Evolutionary conservation across 257 asterid genomes (phyloP).

Genomic region (Oldenlandia corymbosa): DNA sequence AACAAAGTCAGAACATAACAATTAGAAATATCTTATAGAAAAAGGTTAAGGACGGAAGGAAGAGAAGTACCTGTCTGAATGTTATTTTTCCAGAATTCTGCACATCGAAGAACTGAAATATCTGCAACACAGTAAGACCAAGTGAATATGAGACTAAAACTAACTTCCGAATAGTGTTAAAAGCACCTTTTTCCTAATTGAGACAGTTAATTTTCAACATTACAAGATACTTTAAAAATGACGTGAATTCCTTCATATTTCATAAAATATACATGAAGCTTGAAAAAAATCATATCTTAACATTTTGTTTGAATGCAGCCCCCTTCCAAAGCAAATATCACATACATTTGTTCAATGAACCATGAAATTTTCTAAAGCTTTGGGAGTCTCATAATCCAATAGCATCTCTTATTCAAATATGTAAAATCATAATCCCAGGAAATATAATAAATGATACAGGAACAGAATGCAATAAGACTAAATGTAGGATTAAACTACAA

Average conservation of each 20-base stretch:
- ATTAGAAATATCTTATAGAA: background rate
- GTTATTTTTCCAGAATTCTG: conserved; percentile 68
- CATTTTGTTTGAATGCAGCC: background rate
- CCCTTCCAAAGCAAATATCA: background rate
- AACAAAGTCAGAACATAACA: background rate
- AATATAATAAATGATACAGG: too few species aligned
- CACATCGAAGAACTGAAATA: conserved; percentile 69
- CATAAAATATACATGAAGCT: background rate
- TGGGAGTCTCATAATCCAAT: background rate
- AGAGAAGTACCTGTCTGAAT: conserved; percentile 69
- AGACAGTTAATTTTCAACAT: background rate
- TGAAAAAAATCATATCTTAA: too few species aligned
- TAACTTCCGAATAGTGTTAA: background rate
- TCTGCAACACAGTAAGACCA: conserved; percentile 32
- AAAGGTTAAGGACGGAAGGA: background rate
- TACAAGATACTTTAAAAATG: background rate
- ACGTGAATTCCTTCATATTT: too few species aligned
- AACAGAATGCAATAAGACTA: too few species aligned
- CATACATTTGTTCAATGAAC: background rate
- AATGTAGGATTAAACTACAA: too few species aligned
- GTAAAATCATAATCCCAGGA: too few species aligned
- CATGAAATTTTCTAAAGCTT: background rate
- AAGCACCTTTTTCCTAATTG: background rate
- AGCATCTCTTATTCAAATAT: background rate
- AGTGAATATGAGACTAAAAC: background rate